Base-by-base conservation (phyloP, 1,284 basidiomycete species). In the Afroboletus lepidellus region DNA sequence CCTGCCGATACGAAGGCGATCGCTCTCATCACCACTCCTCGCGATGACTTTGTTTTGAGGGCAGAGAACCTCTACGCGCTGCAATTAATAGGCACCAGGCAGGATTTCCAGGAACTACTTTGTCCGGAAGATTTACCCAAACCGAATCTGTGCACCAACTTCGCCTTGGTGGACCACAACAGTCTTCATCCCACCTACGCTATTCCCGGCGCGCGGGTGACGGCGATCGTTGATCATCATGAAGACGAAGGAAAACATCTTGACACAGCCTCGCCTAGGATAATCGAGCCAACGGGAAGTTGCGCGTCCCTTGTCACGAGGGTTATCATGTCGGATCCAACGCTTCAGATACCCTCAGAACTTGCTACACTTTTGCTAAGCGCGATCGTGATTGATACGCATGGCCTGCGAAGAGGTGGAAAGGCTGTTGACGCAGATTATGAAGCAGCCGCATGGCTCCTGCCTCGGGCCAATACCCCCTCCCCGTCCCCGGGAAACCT, bases 181-280 rank as follows among this genome's bases (percentile, higher is more conserved):
- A 75, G 76, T 11, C 77, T 96, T 15, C 73, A 77, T n/a, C 64
- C 79, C 0, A 63, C 65, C 5, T 89, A 87, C 64, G 62, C 72
- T 2, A 70, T 76, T 38, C 68, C 76, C 7, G 65, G 69, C 23
- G 70, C 74, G 8, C 69, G 71, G 9, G 92, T 98, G 5, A 75
- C 83, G 1, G 85, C 88, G 3, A 77, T 98, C 47, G 73, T 99
- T n/a, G 96, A 99, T 69, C 96, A 99, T 67, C 95, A 99, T 69
- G 85, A 81, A 38, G 94, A 98, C 70, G 94, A 95, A 60, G 78
- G 79, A 0, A 72, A 78, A 3, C 83, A 96, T 66, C 65, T 65
- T 6, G 77, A 79, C 51, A 73, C 74, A 5, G 91, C 92, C 0
- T 67, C 77, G 11, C 85, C 89, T 3, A 81, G 94, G 18, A 70